phyloP scores from a whole-genome alignment of 2,329 filamentous ascomycete species.

The Exophiala viscosa region DNA sequence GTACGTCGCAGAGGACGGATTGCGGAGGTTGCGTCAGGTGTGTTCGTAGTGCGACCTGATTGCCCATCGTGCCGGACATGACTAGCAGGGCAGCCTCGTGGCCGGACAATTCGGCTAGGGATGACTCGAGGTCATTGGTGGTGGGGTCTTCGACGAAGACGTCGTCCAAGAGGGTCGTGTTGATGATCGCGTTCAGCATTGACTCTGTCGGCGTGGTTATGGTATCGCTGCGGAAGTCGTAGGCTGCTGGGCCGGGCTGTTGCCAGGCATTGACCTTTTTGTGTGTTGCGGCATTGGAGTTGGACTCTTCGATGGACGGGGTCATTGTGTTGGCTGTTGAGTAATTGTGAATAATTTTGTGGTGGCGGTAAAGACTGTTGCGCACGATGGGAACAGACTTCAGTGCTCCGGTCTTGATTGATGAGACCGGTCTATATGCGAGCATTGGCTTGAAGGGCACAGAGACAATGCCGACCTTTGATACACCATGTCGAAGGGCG shows the following conservation, averaged over 20 bases:
- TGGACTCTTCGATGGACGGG: slow-evolving; percentile 4
- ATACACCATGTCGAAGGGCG: too few species aligned
- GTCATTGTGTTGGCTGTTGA: background rate
- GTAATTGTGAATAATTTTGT: background rate
- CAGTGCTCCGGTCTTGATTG: too few species aligned
- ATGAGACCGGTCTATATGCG: too few species aligned
- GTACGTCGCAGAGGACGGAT: slow-evolving; percentile 71
- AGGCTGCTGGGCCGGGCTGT: slow-evolving; percentile 25
- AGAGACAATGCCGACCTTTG: too few species aligned
- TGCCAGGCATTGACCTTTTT: slow-evolving; percentile 23
- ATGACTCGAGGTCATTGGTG: slow-evolving; percentile 70
- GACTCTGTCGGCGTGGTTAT: slow-evolving; percentile 72
- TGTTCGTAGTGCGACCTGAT: slow-evolving; percentile 76
- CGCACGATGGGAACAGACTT: too few species aligned
- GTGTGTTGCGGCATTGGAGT: slow-evolving; percentile 5
- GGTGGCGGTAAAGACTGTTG: too few species aligned
- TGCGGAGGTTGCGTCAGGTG: slow-evolving; percentile 78
- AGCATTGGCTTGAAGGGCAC: too few species aligned
- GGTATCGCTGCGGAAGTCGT: slow-evolving; percentile 49
- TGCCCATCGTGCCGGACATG: slow-evolving; percentile 89
- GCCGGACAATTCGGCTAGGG: slow-evolving; percentile 67
- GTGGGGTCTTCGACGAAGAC: slow-evolving; percentile 77
- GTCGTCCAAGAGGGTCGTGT: slow-evolving; percentile 75
- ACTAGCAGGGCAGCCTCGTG: slow-evolving; percentile 78
- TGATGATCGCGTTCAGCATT: slow-evolving; percentile 76